Percentiles rank a stretch among this genome's conserved stretches.
Evolutionary conservation across 2,329 filamentous ascomycete genomes (phyloP).

Genomic region (Colletotrichum sp.): DNA sequence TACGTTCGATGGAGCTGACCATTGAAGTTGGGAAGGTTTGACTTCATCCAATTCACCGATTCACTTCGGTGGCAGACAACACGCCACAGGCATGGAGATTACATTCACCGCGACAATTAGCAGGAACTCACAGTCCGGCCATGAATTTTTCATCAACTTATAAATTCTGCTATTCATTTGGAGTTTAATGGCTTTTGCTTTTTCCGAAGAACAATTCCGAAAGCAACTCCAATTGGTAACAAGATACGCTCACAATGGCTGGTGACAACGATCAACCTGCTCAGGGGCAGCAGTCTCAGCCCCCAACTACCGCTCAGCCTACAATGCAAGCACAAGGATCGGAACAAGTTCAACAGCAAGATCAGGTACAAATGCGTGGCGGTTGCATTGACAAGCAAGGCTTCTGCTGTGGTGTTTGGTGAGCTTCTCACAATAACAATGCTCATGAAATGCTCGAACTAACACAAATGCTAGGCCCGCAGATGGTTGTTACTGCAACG

Average conservation of each 20-base stretch:
- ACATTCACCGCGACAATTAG: background rate
- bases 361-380: background rate
- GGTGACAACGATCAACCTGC: background rate
- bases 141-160: background rate
- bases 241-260: background rate
- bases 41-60: background rate
- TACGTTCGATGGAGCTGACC: background rate
- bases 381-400: background rate
- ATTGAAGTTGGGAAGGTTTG: background rate
- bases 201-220: fast-evolving
- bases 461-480: background rate
- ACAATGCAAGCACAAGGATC: background rate
- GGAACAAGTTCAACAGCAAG: background rate
- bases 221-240: background rate
- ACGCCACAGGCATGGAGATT: background rate
- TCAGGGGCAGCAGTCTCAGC: background rate
- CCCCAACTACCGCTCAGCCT: fast-evolving
- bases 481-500: background rate
- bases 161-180: background rate
- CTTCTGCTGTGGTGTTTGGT: background rate
- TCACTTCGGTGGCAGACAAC: background rate
- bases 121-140: background rate
- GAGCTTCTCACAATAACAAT: background rate
- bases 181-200: fast-evolving
- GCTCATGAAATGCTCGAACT: fast-evolving